Conservation (phyloP, 2,329 filamentous ascomycete genomes). For the Sporothrix dimorphospora region DNA sequence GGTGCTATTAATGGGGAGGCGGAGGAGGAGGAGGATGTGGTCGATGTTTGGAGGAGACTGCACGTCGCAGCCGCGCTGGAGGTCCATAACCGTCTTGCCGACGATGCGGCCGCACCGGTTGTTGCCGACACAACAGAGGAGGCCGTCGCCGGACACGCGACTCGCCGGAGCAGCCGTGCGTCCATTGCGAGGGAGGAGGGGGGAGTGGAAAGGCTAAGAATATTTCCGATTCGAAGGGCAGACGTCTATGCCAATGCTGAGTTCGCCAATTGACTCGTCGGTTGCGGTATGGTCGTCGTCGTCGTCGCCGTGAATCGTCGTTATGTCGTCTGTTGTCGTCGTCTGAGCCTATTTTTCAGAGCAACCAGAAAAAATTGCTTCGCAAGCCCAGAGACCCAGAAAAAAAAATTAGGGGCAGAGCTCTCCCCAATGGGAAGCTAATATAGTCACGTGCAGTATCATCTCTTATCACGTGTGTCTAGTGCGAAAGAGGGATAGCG, state of each 20-base stretch:
- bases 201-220: neutral
- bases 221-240: neutral
- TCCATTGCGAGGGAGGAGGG: slow-evolving; percentile 25
- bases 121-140: neutral
- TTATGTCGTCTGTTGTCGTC: slow-evolving; percentile 2
- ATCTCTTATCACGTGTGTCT: neutral
- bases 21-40: neutral
- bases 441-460: neutral
- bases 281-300: neutral
- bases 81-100: neutral
- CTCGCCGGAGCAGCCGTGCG: slow-evolving; percentile 30
- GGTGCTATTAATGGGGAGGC: slow-evolving; percentile 16
- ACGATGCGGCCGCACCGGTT: neutral
- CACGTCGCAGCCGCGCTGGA: neutral
- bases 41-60: neutral
- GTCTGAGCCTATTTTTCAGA: slow-evolving; percentile 9
- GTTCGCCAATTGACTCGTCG: neutral
- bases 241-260: too few relatives aligned
- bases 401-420: slow-evolving; percentile 1
- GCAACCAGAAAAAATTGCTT: slow-evolving; percentile 21
- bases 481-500: neutral
- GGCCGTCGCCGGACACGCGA: slow-evolving; percentile 27
- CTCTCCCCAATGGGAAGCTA: neutral
- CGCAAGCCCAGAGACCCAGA: neutral
- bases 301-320: neutral